Evolutionary conservation across 2,329 filamentous ascomycete genomes (phyloP).

Genomic region (Arthrobotrys megalospora): DNA sequence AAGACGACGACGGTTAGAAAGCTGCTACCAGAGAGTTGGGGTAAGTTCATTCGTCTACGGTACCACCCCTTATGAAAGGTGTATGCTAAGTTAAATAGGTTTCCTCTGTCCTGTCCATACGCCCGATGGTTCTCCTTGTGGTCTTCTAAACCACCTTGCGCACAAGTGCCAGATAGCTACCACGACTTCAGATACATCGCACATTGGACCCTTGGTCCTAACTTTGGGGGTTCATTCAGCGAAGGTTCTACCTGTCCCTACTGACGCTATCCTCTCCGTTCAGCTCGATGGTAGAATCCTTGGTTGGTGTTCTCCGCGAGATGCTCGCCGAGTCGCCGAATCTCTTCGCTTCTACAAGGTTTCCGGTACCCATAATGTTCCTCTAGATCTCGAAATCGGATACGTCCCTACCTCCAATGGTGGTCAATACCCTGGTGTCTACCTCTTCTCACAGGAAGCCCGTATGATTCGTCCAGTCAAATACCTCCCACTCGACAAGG

Average conservation of each 20-base stretch:
- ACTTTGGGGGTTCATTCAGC: conserved; percentile 80
- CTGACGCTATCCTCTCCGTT: conserved; percentile 87
- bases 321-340: conserved; percentile 85
- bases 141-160: conserved; percentile 92
- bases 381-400: conserved; percentile 88
- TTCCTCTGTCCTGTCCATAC: conserved; percentile 98
- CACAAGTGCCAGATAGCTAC: conserved; percentile 96
- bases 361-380: conserved; percentile 83
- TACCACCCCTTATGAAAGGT: not conserved
- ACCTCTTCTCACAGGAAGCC: conserved; percentile 88
- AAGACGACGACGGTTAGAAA: conserved; percentile 98
- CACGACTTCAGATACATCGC: conserved; percentile 79
- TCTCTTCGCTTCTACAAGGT: conserved; percentile 97
- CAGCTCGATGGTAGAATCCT: conserved; percentile 91
- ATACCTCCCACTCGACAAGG: conserved; percentile 86
- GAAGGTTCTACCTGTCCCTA: conserved; percentile 80
- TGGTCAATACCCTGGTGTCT: conserved; percentile 96
- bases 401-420: conserved; percentile 88
- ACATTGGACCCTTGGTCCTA: conserved; percentile 79
- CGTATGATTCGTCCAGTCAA: conserved; percentile 93
- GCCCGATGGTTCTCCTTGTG: conserved; percentile 94
- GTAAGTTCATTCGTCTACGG: conserved; percentile 50
- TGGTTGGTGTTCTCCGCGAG: conserved; percentile 88
- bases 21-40: conserved; percentile 95
- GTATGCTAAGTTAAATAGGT: conserved; percentile 66